Evolutionary conservation across 2,329 filamentous ascomycete genomes (phyloP), one percentile per base, ranked within the genome.

Genomic region (Pseudogymnoascus sp.): DNA sequence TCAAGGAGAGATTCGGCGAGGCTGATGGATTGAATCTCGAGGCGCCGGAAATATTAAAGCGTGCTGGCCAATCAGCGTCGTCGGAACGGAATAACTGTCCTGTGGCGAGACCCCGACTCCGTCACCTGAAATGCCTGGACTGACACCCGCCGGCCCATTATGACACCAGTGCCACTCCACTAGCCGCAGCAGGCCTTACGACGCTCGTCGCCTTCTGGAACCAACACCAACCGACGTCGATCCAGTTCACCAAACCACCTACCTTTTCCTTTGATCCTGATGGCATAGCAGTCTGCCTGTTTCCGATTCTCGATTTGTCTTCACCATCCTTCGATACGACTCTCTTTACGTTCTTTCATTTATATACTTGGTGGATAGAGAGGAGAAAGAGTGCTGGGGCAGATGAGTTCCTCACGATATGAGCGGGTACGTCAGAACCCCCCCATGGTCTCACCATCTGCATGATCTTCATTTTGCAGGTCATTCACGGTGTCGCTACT

Each of bases 351-450:
- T 50, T 50, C 26, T 17, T 50, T 50, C 29, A 29, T 17, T 31
- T 31, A 47, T 50, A 50, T 31, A 50, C 44, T 31, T 50, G 10
- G n/a, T 50, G 26, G 44, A 50, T 31, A 50, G 44, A 31, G 26
- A 50, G 26, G 44, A 50, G 44, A 31, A 26, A 31, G 44, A 29
- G 44, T 31, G 26, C 26, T 5, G 26, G 44, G 44, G 26, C 44
- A 60, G 29, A 72, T 72, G 71, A 69, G 67, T 65, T 71, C 71
- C 33, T 69, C 71, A 66, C 69, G 70, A 63, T 86, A 86, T 71
- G 82, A 84, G 70, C 77, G 82, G 76, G 83, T 85, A 76, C 64
- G 79, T 71, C 59, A 39, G 58, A 17, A 59, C 35, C 36, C 40
- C 64, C 64, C 61, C 66, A 67, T 66, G 60, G 61, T 66, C 64